Evolutionary conservation across 2,329 filamentous ascomycete species (phyloP).

Genomic region (Ophiostoma populinum): DNA sequence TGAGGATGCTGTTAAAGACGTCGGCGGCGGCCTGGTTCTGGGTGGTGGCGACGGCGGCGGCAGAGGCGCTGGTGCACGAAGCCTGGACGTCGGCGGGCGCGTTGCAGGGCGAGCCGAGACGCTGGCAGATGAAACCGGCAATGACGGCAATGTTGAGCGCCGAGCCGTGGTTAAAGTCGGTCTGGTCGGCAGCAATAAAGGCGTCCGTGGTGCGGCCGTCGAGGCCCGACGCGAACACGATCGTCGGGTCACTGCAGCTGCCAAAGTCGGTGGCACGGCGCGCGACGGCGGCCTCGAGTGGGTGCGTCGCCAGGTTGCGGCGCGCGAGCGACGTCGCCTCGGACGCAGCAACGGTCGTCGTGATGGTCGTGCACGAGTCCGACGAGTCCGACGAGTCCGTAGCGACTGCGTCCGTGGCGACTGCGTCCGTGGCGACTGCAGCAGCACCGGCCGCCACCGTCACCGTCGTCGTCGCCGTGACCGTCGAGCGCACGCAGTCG

Average conservation of each 20-base stretch:
- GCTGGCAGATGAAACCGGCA: conserved; percentile 29
- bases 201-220: conserved; percentile 25
- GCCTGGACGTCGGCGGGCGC: conserved; percentile 15
- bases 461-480: conserved; percentile 10
- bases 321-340: conserved; percentile 11
- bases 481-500: neutral
- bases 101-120: conserved; percentile 19
- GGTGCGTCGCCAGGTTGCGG: conserved; percentile 20
- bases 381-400: no score
- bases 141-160: conserved; percentile 29
- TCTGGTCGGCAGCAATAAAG: conserved; percentile 24
- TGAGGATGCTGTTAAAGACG: conserved; percentile 17
- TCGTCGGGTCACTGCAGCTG: conserved; percentile 22
- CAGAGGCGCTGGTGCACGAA: conserved; percentile 14
- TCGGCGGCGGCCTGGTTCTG: conserved; percentile 19
- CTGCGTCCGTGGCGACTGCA: conserved; percentile 7
- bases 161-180: conserved; percentile 27
- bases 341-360: conserved; percentile 7
- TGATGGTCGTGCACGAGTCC: conserved; percentile 9
- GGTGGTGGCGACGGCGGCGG: conserved; percentile 14
- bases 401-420: no score
- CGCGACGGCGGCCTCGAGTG: conserved; percentile 14
- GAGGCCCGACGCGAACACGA: conserved; percentile 25
- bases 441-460: conserved; percentile 3
- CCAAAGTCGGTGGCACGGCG: conserved; percentile 18